Conservation (phyloP, 2,329 filamentous ascomycete species). For the Apiospora rasikravindrae region DNA sequence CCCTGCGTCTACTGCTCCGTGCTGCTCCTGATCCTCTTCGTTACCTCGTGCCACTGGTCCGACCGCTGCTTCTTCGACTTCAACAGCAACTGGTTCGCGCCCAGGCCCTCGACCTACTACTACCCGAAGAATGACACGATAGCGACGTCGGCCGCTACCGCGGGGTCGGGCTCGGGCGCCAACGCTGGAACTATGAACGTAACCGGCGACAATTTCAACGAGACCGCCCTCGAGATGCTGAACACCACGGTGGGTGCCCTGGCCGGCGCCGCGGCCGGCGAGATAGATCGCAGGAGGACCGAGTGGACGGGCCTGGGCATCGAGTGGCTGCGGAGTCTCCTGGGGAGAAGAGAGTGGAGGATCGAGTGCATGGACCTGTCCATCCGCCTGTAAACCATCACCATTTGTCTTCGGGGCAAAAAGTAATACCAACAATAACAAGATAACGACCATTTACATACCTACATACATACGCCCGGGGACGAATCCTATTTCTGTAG, state of each 20-base stretch:
- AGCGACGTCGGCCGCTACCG: not conserved
- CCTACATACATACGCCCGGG: not conserved
- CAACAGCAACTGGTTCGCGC: conserved; percentile 88
- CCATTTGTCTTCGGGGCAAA: not conserved
- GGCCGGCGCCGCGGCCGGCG: conserved; percentile 69
- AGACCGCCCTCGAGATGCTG: conserved; percentile 59
- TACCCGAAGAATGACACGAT: conserved; percentile 19
- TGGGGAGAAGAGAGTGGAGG: conserved; percentile 86
- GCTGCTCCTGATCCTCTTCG: conserved; percentile 91
- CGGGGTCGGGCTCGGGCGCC: conserved; percentile 31
- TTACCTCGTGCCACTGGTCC: conserved; percentile 89
- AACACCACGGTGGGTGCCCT: conserved; percentile 74
- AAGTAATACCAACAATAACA: not conserved
- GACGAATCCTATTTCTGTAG: not conserved
- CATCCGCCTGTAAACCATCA: conserved; percentile 66
- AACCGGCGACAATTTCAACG: conserved; percentile 46
- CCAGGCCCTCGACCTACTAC: conserved; percentile 59
- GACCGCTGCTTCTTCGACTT: conserved; percentile 94
- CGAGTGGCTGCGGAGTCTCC: conserved; percentile 82
- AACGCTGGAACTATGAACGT: conserved; percentile 23
- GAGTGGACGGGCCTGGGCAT: conserved; percentile 80
- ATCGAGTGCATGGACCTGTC: conserved; percentile 91
- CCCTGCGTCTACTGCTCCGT: conserved; percentile 98
- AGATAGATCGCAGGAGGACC: conserved; percentile 56
- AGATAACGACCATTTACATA: conserved; percentile 9